Evolutionary conservation across 2,329 filamentous ascomycete genomes (phyloP).

Genomic region (Cladophialophora bantiana): DNA sequence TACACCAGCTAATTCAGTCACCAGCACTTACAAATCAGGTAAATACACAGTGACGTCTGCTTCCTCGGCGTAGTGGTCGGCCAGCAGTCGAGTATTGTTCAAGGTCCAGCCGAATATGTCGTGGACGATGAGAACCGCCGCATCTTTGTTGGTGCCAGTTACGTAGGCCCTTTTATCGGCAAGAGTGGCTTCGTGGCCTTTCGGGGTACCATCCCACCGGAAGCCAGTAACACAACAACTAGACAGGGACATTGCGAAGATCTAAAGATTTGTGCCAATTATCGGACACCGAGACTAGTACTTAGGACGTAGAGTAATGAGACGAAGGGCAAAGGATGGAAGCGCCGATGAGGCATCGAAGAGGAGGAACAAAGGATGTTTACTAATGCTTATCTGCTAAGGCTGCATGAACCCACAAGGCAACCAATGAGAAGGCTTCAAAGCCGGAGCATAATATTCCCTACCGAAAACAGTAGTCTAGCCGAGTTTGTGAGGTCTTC

Average conservation of each 20-base stretch:
- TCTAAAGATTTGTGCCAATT: background rate
- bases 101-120: slow-evolving; percentile 59
- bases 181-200: slow-evolving; percentile 46
- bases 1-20: too few relatives aligned
- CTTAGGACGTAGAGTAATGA: background rate
- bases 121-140: slow-evolving; percentile 54
- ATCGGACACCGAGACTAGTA: background rate
- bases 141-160: slow-evolving; percentile 45
- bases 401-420: too few relatives aligned
- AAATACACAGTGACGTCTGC: slow-evolving; percentile 55
- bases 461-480: too few relatives aligned
- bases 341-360: too few relatives aligned
- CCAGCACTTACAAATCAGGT: slow-evolving; percentile 46
- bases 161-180: slow-evolving; percentile 48
- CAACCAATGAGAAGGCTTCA: too few relatives aligned
- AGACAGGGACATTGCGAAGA: slow-evolving; percentile 9
- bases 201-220: slow-evolving; percentile 51
- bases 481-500: too few relatives aligned
- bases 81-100: slow-evolving; percentile 53
- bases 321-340: background rate
- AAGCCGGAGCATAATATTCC: too few relatives aligned
- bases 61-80: slow-evolving; percentile 55
- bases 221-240: slow-evolving; percentile 44
- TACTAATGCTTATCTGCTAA: too few relatives aligned
- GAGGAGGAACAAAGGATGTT: too few relatives aligned